phyloP scores from a whole-genome alignment of 2,329 filamentous ascomycete species.

The Ascochyta koolunga region DNA sequence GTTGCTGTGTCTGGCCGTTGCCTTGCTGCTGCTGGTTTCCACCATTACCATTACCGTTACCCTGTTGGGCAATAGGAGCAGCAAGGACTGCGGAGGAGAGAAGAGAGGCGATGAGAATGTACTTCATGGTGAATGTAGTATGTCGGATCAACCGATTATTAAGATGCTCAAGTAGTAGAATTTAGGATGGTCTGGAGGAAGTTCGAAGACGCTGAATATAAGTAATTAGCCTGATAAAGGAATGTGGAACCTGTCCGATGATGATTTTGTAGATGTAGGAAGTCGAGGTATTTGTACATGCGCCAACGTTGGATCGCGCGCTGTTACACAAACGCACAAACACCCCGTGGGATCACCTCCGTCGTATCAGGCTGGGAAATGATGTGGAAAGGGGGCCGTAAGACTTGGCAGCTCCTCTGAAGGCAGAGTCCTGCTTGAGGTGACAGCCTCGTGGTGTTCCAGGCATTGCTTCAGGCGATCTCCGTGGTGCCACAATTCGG shows the following conservation, averaged over 20 bases:
- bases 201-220: conserved; percentile 26
- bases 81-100: conserved; percentile 41
- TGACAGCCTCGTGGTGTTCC: conserved; percentile 19
- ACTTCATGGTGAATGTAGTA: conserved; percentile 42
- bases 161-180: conserved; percentile 14
- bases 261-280: conserved; percentile 17
- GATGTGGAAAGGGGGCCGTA: conserved; percentile 17
- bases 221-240: conserved; percentile 32
- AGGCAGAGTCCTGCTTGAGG: conserved; percentile 24
- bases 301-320: neutral
- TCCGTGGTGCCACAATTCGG: conserved; percentile 4
- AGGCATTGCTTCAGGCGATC: conserved; percentile 22
- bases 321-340: conserved; percentile 15
- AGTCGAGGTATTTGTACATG: conserved; percentile 32
- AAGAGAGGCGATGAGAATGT: conserved; percentile 43
- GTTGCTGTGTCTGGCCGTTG: conserved; percentile 16
- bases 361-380: conserved; percentile 2
- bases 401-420: conserved; percentile 26
- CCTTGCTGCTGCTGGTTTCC: conserved; percentile 11
- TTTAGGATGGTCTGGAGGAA: conserved; percentile 14
- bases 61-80: conserved; percentile 38
- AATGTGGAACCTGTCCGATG: conserved; percentile 41
- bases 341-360: conserved; percentile 4
- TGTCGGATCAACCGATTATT: conserved; percentile 28
- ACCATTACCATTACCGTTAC: conserved; percentile 20